These are phyloP conservation scores for Trichaptum fuscoviolaceum DNA, from an alignment of 768 basidiomycete species.

Conservation along the genomic window DNA sequence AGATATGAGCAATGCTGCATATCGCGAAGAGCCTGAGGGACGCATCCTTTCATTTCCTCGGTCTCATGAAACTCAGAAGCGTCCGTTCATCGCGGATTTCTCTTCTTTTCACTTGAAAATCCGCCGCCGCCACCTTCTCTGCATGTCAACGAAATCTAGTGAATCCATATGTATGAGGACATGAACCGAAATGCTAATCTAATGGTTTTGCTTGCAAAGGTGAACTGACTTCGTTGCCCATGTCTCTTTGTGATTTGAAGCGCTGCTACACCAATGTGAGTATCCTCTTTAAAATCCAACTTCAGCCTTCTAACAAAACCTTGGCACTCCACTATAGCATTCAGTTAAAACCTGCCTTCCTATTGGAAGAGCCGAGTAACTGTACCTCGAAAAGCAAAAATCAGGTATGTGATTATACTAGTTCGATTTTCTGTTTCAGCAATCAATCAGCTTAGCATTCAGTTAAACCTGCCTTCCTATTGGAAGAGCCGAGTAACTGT, in stretches of 20 bases:
- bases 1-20: background rate
- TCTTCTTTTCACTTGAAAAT: background rate
- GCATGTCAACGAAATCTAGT: background rate
- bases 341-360: background rate
- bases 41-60: background rate
- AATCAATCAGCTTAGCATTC: background rate
- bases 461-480: background rate
- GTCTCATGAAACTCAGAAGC: background rate
- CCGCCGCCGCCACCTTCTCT: background rate
- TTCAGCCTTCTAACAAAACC: too few relatives aligned
- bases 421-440: background rate
- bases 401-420: background rate
- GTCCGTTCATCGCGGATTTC: background rate
- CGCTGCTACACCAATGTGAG: background rate
- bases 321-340: too few relatives aligned
- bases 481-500: background rate
- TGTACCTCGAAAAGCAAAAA: background rate
- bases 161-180: background rate
- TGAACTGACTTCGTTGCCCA: background rate
- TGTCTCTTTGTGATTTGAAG: background rate
- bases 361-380: background rate
- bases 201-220: background rate
- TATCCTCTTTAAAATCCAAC: too few relatives aligned
- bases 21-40: too few relatives aligned
- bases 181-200: background rate